Evolutionary conservation across 2,329 filamentous ascomycete species (phyloP).

Genomic region (Colletotrichum musae): DNA sequence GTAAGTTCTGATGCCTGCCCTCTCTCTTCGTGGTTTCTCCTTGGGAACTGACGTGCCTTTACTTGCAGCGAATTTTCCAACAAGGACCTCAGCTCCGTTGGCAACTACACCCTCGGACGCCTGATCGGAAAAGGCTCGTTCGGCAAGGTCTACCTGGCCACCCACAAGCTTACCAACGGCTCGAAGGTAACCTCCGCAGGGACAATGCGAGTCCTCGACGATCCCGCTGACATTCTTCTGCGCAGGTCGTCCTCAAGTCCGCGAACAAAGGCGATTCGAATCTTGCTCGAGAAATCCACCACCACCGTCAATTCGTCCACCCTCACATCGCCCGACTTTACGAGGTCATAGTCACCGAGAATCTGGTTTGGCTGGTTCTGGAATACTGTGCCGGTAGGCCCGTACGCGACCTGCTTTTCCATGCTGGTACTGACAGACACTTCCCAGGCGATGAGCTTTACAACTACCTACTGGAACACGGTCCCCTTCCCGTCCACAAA

Average conservation of each 20-base stretch:
- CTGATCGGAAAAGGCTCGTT: slow-evolving; percentile 98
- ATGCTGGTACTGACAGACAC: slow-evolving; percentile 46
- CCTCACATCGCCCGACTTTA: slow-evolving; percentile 97
- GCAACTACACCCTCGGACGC: slow-evolving; percentile 92
- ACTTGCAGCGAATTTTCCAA: slow-evolving; percentile 87
- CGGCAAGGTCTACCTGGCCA: slow-evolving; percentile 96
- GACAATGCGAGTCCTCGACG: not conserved
- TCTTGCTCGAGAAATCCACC: slow-evolving; percentile 96
- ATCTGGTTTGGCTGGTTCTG: slow-evolving; percentile 93
- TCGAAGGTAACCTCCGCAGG: slow-evolving; percentile 78
- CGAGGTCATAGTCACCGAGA: slow-evolving; percentile 98
- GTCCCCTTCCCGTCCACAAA: slow-evolving; percentile 85
- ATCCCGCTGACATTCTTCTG: slow-evolving; percentile 21
- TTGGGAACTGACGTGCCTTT: slow-evolving; percentile 2
- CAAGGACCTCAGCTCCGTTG: slow-evolving; percentile 90
- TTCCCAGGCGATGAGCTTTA: slow-evolving; percentile 90
- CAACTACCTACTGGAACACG: slow-evolving; percentile 92
- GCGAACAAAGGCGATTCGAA: slow-evolving; percentile 97
- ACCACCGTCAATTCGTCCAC: slow-evolving; percentile 97
- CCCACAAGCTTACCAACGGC: slow-evolving; percentile 97
- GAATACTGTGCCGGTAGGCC: slow-evolving; percentile 91
- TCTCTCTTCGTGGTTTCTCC: not conserved
- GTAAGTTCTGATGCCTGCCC: slow-evolving; percentile 68
- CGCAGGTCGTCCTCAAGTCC: slow-evolving; percentile 95
- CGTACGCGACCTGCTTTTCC: slow-evolving; percentile 11